These are phyloP conservation scores for Micractinium sp. DNA, from an alignment of 139 green algal genomes.

Conservation along the genomic window DNA sequence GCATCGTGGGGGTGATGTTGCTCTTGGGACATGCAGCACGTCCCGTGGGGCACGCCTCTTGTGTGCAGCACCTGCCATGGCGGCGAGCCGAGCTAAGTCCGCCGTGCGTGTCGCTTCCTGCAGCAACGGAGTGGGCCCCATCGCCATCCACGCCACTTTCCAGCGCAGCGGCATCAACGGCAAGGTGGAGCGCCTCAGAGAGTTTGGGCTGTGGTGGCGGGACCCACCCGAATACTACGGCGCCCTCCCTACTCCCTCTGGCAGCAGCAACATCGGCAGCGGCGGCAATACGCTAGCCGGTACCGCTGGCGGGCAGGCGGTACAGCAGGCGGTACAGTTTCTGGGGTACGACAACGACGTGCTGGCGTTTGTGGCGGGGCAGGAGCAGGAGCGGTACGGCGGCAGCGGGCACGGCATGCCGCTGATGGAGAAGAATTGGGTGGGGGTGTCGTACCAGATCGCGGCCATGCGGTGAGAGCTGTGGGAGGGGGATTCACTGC, in stretches of 20 bases:
- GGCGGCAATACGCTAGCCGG: too few relatives aligned
- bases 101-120: not conserved
- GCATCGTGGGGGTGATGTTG: too few relatives aligned
- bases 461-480: not conserved
- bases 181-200: not conserved
- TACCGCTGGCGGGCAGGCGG: too few relatives aligned
- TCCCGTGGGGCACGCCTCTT: too few relatives aligned
- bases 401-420: not conserved
- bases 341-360: not conserved
- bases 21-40: too few relatives aligned
- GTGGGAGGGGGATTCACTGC: too few relatives aligned
- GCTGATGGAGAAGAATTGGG: not conserved
- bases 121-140: not conserved
- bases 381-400: not conserved
- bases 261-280: too few relatives aligned
- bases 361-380: not conserved
- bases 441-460: not conserved
- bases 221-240: not conserved
- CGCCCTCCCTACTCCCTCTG: too few relatives aligned
- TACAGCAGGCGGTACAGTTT: not conserved
- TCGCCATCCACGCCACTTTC: not conserved
- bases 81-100: too few relatives aligned
- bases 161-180: not conserved
- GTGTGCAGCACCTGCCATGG: too few relatives aligned
- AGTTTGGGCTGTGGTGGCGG: not conserved